phyloP scores from a whole-genome alignment of 1,284 basidiomycete species.

The Ustilago nuda region DNA sequence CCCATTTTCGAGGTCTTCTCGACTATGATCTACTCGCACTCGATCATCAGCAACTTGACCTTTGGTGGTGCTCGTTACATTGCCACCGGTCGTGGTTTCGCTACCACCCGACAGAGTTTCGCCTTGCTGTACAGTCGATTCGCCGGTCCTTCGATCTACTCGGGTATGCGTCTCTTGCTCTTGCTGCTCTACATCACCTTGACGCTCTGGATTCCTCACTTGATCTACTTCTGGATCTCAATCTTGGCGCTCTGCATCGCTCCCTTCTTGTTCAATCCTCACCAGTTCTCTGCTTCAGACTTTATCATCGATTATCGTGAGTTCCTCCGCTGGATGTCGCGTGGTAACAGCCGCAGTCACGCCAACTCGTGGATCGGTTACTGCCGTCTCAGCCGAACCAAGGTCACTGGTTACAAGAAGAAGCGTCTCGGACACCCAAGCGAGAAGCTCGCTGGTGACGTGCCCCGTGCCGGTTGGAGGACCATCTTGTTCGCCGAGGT shows the following conservation, averaged over 20 bases:
- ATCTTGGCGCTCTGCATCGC: constrained; percentile 67
- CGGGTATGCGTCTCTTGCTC: constrained; percentile 66
- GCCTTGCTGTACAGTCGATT: constrained; percentile 68
- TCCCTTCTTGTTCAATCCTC: constrained; percentile 69
- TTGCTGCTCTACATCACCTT: constrained; percentile 68
- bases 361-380: constrained; percentile 70
- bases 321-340: constrained; percentile 69
- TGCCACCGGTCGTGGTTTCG: constrained; percentile 69
- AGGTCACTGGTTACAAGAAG: constrained; percentile 69
- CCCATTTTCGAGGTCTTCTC: constrained; percentile 69
- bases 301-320: constrained; percentile 70
- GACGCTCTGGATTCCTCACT: constrained; percentile 68
- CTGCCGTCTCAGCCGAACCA: constrained; percentile 68
- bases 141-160: constrained; percentile 69
- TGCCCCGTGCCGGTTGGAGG: constrained; percentile 67
- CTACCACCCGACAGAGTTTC: constrained; percentile 67
- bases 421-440: constrained; percentile 69
- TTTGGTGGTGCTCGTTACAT: constrained; percentile 70
- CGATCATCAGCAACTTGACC: constrained; percentile 68
- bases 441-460: constrained; percentile 68
- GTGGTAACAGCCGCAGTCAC: constrained; percentile 68
- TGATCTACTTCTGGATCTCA: constrained; percentile 70
- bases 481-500: constrained; percentile 67
- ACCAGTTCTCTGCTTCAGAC: constrained; percentile 68
- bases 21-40: constrained; percentile 69